A percentile compares a stretch with the other conserved stretches of the same genome.
Evolutionary conservation across 1,284 basidiomycete genomes (phyloP).

Genomic region (Ganoderma lucidum): DNA sequence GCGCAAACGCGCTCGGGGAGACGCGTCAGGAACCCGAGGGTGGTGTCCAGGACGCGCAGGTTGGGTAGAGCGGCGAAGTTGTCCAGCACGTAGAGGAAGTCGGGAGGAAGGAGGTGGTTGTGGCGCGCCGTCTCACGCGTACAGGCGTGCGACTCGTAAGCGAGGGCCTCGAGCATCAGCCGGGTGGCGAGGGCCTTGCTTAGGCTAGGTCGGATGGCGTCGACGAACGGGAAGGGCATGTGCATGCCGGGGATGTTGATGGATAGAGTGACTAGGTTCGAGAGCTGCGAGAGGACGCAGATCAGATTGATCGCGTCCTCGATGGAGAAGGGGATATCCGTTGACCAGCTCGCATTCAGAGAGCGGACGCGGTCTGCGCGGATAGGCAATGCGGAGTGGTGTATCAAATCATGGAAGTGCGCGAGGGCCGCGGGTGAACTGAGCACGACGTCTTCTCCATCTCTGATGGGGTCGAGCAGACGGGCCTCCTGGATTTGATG

Average conservation of each 20-base stretch:
- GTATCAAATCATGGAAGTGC: background rate
- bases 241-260: background rate
- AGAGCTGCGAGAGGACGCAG: background rate
- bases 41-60: background rate
- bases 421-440: background rate
- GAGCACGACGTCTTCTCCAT: background rate
- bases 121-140: background rate
- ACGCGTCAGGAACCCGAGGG: background rate
- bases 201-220: background rate
- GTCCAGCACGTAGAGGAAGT: background rate
- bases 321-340: background rate
- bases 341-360: background rate
- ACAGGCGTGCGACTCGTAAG: background rate
- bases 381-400: background rate
- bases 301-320: background rate
- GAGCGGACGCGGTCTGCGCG: background rate
- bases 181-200: slow-evolving; percentile 1
- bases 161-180: slow-evolving; percentile 1
- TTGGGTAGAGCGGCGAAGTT: background rate
- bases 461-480: background rate
- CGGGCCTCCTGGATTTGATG: background rate
- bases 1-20: background rate
- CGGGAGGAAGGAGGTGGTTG: background rate
- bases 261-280: background rate
- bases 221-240: slow-evolving; percentile 1